Conservation (phyloP, 495 filamentous ascomycete genomes). For the Penicillium dipodomyicola region DNA sequence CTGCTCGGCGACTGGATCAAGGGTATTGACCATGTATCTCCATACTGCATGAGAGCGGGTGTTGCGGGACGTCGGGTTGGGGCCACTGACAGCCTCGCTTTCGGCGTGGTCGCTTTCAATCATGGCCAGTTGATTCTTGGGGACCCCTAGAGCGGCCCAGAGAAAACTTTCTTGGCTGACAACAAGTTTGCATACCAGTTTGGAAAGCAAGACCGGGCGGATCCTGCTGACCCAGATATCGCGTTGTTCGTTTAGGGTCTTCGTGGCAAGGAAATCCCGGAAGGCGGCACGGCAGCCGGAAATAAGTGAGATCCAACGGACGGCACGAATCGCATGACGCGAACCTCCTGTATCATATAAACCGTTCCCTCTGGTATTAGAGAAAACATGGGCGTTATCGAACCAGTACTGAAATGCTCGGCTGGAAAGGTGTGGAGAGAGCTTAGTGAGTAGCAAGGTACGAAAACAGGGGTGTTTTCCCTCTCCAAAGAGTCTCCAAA, state of each 20-base stretch:
- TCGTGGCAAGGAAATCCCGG: not conserved
- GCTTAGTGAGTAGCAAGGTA: too few species aligned
- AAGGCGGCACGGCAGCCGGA: not conserved
- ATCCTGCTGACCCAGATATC: not conserved
- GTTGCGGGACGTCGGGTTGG: not conserved
- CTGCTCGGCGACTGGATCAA: conserved; percentile 2
- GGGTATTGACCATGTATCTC: not conserved
- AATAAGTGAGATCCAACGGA: not conserved
- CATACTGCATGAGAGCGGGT: not conserved
- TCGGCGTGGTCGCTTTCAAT: not conserved
- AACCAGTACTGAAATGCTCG: too few species aligned
- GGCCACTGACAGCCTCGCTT: not conserved
- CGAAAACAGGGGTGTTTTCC: too few species aligned
- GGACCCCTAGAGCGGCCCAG: not conserved
- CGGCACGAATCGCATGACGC: too few species aligned
- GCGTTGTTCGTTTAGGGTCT: not conserved
- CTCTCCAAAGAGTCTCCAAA: too few species aligned
- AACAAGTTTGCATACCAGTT: not conserved
- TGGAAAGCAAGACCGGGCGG: not conserved
- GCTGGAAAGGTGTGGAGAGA: too few species aligned
- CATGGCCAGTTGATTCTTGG: not conserved
- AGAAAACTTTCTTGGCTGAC: conserved; percentile 1
- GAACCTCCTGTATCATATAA: too few species aligned
- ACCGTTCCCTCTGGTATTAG: too few species aligned
- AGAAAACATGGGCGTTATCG: too few species aligned